Percentiles rank a stretch among this genome's conserved stretches.
Conservation (phyloP, 257 asterid genomes). For the Fraxinus anomala region DNA sequence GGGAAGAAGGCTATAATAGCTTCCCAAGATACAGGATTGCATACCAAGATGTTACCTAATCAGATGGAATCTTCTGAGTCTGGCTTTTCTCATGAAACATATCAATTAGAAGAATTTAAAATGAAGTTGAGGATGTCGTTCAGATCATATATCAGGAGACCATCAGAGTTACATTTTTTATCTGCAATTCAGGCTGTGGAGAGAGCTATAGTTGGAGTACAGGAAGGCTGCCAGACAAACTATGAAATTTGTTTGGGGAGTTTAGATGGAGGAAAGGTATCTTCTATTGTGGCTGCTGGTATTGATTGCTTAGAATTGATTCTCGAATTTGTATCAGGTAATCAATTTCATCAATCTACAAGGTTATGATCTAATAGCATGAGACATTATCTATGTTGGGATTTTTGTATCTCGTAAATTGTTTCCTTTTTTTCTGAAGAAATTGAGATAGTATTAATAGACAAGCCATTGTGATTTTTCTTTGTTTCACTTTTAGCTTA, state of each 20-base stretch:
- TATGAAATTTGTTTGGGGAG: constrained; percentile 61
- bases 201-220: constrained; percentile 89
- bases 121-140: constrained; percentile 67
- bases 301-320: constrained; percentile 74
- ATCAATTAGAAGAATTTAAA: constrained; percentile 55
- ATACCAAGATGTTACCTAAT: constrained; percentile 43
- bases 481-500: not conserved
- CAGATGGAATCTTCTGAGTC: constrained; percentile 29
- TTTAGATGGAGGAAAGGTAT: constrained; percentile 67
- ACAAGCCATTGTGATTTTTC: not conserved
- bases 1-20: constrained; percentile 71
- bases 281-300: constrained; percentile 79
- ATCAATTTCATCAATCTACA: constrained; percentile 9
- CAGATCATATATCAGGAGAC: constrained; percentile 49
- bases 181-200: constrained; percentile 72
- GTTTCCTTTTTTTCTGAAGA: constrained; percentile 6
- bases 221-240: constrained; percentile 57
- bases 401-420: not conserved
- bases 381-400: constrained; percentile 6
- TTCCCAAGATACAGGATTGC: constrained; percentile 59
- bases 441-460: not conserved
- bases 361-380: not conserved
- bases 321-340: constrained; percentile 81
- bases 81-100: constrained; percentile 35
- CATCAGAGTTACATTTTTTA: constrained; percentile 67